Conservation (phyloP, 768 basidiomycete genomes). For the Suillus weaverae region DNA sequence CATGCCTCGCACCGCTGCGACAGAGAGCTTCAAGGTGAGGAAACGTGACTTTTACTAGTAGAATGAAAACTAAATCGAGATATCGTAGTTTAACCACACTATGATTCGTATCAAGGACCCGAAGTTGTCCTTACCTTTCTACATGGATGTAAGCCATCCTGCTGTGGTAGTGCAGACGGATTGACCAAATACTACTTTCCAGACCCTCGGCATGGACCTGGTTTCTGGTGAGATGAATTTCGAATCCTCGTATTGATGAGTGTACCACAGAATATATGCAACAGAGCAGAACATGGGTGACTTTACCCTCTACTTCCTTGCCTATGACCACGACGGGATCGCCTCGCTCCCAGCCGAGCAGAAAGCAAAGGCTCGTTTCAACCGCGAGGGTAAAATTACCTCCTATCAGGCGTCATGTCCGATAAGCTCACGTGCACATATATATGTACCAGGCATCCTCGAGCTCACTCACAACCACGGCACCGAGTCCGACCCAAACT, state of each 20-base stretch:
- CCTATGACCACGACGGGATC: conserved; percentile 62
- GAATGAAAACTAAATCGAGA: conserved; percentile 2
- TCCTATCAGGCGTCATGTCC: conserved; percentile 2
- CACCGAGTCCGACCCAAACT: conserved; percentile 75
- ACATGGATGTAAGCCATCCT: conserved; percentile 55
- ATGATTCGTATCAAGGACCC: conserved; percentile 91
- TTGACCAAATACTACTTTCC: neutral
- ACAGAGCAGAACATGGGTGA: conserved; percentile 54
- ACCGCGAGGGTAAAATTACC: conserved; percentile 60
- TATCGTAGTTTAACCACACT: conserved; percentile 73
- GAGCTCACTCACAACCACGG: conserved; percentile 91
- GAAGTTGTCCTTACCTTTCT: conserved; percentile 77
- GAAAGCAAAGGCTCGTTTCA: conserved; percentile 46
- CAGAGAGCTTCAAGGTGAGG: conserved; percentile 60
- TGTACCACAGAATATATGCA: conserved; percentile 8
- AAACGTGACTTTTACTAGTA: neutral
- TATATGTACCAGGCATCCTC: conserved; percentile 56
- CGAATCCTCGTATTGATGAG: neutral
- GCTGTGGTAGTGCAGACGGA: neutral
- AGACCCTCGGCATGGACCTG: conserved; percentile 79
- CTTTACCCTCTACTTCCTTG: conserved; percentile 87
- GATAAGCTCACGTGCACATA: neutral
- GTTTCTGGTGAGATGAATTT: conserved; percentile 44
- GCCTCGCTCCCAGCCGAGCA: conserved; percentile 51
- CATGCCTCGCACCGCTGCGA: conserved; percentile 67